A percentile compares a stretch with the other conserved stretches of the same genome.
phyloP scores from a whole-genome alignment of 2,329 filamentous ascomycete genomes.

The Mycosphaerella sp. region DNA sequence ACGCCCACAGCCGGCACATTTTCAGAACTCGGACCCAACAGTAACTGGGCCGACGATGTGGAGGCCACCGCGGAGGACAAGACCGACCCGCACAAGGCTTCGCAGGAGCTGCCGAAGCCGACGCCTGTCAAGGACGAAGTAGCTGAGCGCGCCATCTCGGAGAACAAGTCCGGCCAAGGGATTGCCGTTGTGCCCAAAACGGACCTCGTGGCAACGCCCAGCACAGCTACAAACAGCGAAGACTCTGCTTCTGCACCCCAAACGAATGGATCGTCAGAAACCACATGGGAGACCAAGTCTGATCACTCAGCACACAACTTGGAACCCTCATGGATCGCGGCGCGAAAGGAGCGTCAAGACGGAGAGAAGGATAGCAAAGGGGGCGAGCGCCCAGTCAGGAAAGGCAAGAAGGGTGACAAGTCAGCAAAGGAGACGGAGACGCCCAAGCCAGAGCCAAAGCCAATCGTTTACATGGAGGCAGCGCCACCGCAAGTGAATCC shows the following conservation, averaged over 20 bases:
- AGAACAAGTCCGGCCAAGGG: slow-evolving; percentile 25
- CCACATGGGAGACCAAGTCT: slow-evolving; percentile 60
- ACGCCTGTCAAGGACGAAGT: slow-evolving; percentile 28
- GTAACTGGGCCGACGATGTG: slow-evolving; percentile 45
- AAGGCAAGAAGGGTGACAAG: slow-evolving; percentile 21
- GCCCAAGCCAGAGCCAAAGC: slow-evolving; percentile 38
- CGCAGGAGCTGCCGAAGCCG: slow-evolving; percentile 22
- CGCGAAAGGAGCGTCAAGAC: slow-evolving; percentile 33
- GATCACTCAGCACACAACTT: slow-evolving; percentile 57
- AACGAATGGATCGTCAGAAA: slow-evolving; percentile 51
- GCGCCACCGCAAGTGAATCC: slow-evolving; percentile 78
- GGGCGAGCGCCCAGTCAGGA: slow-evolving; percentile 10
- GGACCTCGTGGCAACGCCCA: slow-evolving; percentile 49
- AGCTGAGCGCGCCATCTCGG: slow-evolving; percentile 29
- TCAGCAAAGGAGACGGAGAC: slow-evolving; percentile 23
- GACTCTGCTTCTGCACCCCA: slow-evolving; percentile 57
- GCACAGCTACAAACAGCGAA: slow-evolving; percentile 55
- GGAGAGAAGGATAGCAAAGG: slow-evolving; percentile 15
- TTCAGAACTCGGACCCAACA: slow-evolving; percentile 33
- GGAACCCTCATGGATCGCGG: slow-evolving; percentile 58
- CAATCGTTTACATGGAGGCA: slow-evolving; percentile 66
- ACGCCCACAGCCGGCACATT: slow-evolving; percentile 39
- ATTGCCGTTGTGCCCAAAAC: slow-evolving; percentile 44
- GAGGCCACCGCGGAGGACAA: slow-evolving; percentile 38
- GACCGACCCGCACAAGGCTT: slow-evolving; percentile 31